Evolutionary conservation across 176 grass and related monocot species (phyloP), one percentile per base, ranked within the genome.

Genomic region (Oryza meridionalis): DNA sequence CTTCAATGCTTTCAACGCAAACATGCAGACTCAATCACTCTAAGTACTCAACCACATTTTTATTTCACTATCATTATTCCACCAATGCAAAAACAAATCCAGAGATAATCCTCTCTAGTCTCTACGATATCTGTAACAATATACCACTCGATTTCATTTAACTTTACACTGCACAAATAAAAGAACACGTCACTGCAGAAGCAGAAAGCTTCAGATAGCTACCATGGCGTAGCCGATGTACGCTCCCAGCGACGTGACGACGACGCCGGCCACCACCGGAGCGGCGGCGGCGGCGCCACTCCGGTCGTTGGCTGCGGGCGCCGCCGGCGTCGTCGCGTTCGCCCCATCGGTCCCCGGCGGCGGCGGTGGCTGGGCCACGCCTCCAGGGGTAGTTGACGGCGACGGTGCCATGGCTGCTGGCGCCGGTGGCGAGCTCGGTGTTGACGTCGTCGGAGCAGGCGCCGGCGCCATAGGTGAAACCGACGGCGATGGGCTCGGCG

Each of bases 211-310:
- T 89, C 58, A 86, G 47, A 85, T 19, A 12, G 65, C 53, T 12
- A 97, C 66, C 63, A 94, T 42, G 38, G 84, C 40, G 37, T 42
- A 90, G 1, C 84, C 92, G 32, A 97, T 6, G 27, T 67, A 79
- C 11, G 88, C 75, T 17, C 70, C 90, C 5, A 87, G 73, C 38
- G 88, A 85, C 70, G 43, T 53, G 42, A 90, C 59, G 21, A 93
- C 38, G 35, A 5, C 22, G 67, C 86, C 79, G 4, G 72, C 42
- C 53, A 55, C 38, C 15, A 26, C 55, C 1, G 38, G 42, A 42
- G 75, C 55, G 15, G 38, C 7, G 38, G 75, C 64, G 19, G 38
- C 7, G 38, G 88, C 88, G 0, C 27, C 44, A 67, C 69, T 87
- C 19, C 45, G 70, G 4, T 46, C 19, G 26, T 9, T 35, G 58